Evolutionary conservation across 2,329 filamentous ascomycete species (phyloP).

Genomic region (Venturia oleaginea): DNA sequence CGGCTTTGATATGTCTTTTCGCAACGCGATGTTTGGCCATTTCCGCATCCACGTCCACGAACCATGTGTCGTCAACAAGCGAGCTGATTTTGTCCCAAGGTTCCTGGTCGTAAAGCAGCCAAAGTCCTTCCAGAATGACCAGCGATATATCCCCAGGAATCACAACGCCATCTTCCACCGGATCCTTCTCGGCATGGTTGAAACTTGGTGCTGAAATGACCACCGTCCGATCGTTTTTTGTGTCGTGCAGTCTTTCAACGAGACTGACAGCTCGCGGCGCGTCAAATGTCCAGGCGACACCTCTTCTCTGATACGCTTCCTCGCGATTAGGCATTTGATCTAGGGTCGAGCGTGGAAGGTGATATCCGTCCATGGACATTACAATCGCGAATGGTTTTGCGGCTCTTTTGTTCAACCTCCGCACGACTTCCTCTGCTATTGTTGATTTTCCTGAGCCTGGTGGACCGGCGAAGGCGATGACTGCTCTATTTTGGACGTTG

Average conservation of each 20-base stretch:
- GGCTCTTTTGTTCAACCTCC: constrained; percentile 58
- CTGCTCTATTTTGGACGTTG: not conserved
- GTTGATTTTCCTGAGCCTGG: constrained; percentile 84
- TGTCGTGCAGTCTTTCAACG: constrained; percentile 52
- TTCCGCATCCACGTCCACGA: constrained; percentile 65
- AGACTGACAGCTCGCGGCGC: constrained; percentile 60
- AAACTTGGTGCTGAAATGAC: constrained; percentile 66
- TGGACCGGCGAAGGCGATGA: constrained; percentile 76
- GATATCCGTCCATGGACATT: constrained; percentile 94
- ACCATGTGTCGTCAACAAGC: constrained; percentile 70
- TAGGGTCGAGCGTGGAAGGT: constrained; percentile 74
- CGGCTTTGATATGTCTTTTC: constrained; percentile 67
- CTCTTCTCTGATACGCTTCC: constrained; percentile 69
- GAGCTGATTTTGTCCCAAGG: constrained; percentile 59
- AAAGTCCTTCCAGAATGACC: constrained; percentile 71
- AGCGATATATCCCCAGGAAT: constrained; percentile 54
- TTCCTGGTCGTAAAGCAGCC: constrained; percentile 54
- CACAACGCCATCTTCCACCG: constrained; percentile 57
- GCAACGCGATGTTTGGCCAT: constrained; percentile 64
- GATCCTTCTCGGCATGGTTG: constrained; percentile 74
- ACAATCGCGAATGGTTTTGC: constrained; percentile 52
- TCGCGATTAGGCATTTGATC: constrained; percentile 70
- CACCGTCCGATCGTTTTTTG: constrained; percentile 23
- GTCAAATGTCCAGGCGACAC: constrained; percentile 95
- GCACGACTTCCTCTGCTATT: constrained; percentile 60